Base-by-base conservation (phyloP, 495 filamentous ascomycete species). In the Penicillium riverlandense region DNA sequence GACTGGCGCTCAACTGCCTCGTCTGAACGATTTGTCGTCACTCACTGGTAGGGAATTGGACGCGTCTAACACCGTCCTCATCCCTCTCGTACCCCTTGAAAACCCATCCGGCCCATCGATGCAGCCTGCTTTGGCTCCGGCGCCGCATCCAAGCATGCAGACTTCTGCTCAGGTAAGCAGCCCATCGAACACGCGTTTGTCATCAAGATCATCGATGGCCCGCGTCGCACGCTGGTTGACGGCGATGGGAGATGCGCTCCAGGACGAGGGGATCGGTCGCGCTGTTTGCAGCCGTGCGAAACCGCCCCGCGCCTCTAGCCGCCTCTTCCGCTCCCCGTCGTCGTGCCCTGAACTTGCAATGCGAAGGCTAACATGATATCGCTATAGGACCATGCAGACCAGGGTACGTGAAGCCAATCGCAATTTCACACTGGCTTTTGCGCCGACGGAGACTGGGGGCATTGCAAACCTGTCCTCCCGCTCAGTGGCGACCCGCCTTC, bases 71-170 rank as follows among this genome's bases (percentile, higher is more conserved):
- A 31, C 11, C 41, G 36, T 36, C 35, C 29, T 35, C 40, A 34
- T 22, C 38, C 33, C 34, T 31, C 12, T 43, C 37, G 39, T 15
- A 40, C 41, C 35, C 38, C 34, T 30, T 22, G 38, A 16, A 9
- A 28, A 39, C 29, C 16, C 15, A 11, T 43, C 16, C 10, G 12
- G 40, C 30, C 35, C 16, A 48, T 66, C 58, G 38, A 78, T 78
- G 75, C 75, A 78, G 61, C 73, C 74, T 48, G 65, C 69, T 57
- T 60, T 78, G 59, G 74, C 74, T 41, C 74, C 74, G 67, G 74
- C 74, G 54, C 75, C 74, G 58, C 75, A 77, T 66, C 73, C 72
- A 59, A 70, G 61, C 56, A 75, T 75, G 72, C 75, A 76, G 61
- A 62, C 65, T 52, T 58, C 69, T 62, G 69, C 67, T 68, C 74